Evolutionary conservation across 805 yeast species (phyloP).

Genomic region (Wickerhamomyces pijperi): DNA sequence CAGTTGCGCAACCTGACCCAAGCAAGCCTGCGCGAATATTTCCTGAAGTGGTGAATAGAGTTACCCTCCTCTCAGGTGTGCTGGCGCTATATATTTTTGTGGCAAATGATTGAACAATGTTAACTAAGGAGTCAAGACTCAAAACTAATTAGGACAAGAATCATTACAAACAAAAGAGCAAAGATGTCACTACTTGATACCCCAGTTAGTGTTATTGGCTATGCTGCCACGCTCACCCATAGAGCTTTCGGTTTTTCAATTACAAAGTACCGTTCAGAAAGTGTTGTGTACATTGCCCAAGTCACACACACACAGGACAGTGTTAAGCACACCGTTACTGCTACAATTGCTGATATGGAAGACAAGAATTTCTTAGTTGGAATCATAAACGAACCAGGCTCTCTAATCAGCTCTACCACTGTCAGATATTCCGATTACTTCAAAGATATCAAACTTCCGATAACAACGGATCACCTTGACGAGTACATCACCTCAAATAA

Average conservation of each 20-base stretch:
- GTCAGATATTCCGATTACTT: background rate
- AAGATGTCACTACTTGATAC: constrained; percentile 1
- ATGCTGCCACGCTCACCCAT: constrained; percentile 3
- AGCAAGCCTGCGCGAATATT: too few species aligned
- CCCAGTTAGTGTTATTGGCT: constrained; percentile 2
- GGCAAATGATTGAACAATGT: too few species aligned
- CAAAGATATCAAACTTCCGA: constrained; percentile 1
- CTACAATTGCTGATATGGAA: background rate
- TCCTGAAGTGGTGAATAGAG: too few species aligned
- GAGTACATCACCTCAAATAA: background rate
- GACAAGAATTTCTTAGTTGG: background rate
- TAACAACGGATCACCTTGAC: background rate
- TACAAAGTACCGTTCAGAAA: background rate
- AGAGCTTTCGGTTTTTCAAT: constrained; percentile 2
- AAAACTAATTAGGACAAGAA: too few species aligned
- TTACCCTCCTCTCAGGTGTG: too few species aligned
- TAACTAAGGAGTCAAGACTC: too few species aligned
- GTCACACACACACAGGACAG: background rate
- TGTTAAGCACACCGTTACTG: background rate
- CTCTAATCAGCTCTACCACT: background rate
- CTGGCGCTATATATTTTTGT: too few species aligned
- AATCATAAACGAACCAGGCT: background rate
- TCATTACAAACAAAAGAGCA: too few species aligned
- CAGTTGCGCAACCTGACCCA: too few species aligned
- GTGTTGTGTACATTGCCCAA: background rate